Base-by-base conservation (phyloP, 352 stramenopile species). In the Phytophthora tubulina region DNA sequence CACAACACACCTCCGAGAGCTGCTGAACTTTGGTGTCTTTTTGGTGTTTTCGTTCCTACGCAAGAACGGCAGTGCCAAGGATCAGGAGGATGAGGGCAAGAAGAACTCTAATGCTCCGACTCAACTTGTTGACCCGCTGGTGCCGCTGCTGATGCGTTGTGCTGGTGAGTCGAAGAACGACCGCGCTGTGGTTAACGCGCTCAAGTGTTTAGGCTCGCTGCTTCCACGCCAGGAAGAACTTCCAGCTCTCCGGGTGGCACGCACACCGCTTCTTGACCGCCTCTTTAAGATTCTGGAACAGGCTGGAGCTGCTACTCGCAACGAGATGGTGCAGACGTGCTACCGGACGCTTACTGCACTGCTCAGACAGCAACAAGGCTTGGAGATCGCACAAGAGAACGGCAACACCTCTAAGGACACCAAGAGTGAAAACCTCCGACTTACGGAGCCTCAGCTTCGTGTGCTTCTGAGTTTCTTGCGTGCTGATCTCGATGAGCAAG, bases 301-400 rank as follows among this genome's bases (percentile, higher is more conserved):
- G 59, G 86, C 93, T 45, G 94, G 92, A 57, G 88, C 90, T 39
- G 96, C 95, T 39, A 97, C 92, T 49, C 90, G 96, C 49, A 97
- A 97, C 67, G 97, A 99, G 67, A 94, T 99, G 81, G 94, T 97
- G 27, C 97, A 99, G 82, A 94, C 93, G 7, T 98, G 96, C 70
- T 99, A 99, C 72, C 95, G 91, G 58, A 94, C 93, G 33, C 84
- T 99, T 6, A 97, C 95, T 15, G 76, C 97, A 10, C 77, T 99
- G 0, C 80, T 99, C 15, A 84, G 91, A 33, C 75, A 81, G 32
- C 75, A 81, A 30, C 75, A 81, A 61, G 66, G 67, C 17, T 49
- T 81, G 41, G 75, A 79, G 36, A 66, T 81, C 30, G 67, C 71
- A 0, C 52, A 79, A 39, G 57, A 76, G 41, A 75, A 79, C 4